Evolutionary conservation across 2,329 filamentous ascomycete genomes (phyloP), one percentile per base, ranked within the genome.

Genomic region (Penicillium frequentans): DNA sequence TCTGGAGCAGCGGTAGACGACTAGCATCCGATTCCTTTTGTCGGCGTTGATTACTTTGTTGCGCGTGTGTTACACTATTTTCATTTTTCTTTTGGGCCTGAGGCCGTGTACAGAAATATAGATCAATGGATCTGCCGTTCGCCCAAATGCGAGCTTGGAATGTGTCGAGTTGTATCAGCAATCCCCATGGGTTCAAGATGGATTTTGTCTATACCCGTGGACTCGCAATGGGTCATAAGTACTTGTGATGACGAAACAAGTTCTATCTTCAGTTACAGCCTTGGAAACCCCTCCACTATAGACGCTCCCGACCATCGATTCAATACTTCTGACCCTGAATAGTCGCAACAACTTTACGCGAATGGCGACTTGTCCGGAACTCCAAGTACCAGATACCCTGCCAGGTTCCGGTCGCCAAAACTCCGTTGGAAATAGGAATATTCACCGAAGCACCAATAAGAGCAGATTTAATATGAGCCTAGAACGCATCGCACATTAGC

Each of bases 381-480:
- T 98, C 95, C 63, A 97, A 78, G 74, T 96, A 96, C 90, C 91
- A 98, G 58, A 98, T 93, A 0, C 95, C 86, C 63, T 81, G 78
- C 79, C 79, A 82, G 16, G 85, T 88, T 1, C 86, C 86, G 16
- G 82, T 85, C 10, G 79, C 87, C 71, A 98, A 74, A 66, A 84
- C 87, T 39, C 95, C 95, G 69, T 98, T 87, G 58, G 85, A 89
- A 73, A 99, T 97, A 1, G 95, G 95, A 57, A 99, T 89, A 6
- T 88, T 93, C 3, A 98, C 86, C 65, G 90, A 96, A 4, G 93
- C 91, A 14, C 95, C 95, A 29, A 98, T 83, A 49, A 99, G 79
- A 0, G 91, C 90, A 56, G 88, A 91, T 78, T 99, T 99, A 74
- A 99, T 89, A 75, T 99, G 95, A 57, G 92, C 93, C 85, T 90